Conservation (phyloP, 495 filamentous ascomycete species). For the Aspergillus nanangensis region DNA sequence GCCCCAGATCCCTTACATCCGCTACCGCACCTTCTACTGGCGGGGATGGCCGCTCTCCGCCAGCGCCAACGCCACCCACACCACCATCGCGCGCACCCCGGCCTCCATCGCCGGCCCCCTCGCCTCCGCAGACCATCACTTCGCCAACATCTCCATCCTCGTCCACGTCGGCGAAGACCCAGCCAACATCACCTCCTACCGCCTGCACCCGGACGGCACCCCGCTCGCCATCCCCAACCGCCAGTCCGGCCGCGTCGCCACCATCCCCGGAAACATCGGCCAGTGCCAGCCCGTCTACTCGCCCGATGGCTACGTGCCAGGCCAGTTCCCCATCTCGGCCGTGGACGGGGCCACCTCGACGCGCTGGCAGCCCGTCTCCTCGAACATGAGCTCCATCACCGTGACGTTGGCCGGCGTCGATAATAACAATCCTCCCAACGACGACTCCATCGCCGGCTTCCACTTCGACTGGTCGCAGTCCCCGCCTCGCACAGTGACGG, state of each 20-base stretch:
- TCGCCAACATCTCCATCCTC: conserved; percentile 45
- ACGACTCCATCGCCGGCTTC: conserved; percentile 45
- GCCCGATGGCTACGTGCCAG: conserved; percentile 46
- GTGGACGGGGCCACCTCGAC: conserved; percentile 69
- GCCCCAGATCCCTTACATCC: conserved; percentile 57
- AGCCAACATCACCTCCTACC: conserved; percentile 24
- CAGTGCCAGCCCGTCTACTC: conserved; percentile 61
- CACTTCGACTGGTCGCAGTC: conserved; percentile 63
- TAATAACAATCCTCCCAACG: conserved; percentile 26
- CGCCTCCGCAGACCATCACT: conserved; percentile 41
- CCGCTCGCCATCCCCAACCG: conserved; percentile 56
- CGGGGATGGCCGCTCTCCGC: conserved; percentile 62
- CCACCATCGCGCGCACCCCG: conserved; percentile 46
- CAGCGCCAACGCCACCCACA: conserved; percentile 61
- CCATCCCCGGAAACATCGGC: conserved; percentile 55
- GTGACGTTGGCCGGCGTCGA: conserved; percentile 36
- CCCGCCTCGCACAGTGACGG: conserved; percentile 52
- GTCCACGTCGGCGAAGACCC: conserved; percentile 40
- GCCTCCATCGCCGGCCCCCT: conserved; percentile 25
- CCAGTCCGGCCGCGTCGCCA: conserved; percentile 37
- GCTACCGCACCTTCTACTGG: conserved; percentile 67
- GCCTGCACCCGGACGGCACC: conserved; percentile 47
- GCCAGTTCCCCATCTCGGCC: conserved; percentile 68
- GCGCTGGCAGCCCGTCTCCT: conserved; percentile 62
- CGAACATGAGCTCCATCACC: conserved; percentile 44